Conservation (phyloP, 78 protist genomes). For the Carpediemonas membranifera region DNA sequence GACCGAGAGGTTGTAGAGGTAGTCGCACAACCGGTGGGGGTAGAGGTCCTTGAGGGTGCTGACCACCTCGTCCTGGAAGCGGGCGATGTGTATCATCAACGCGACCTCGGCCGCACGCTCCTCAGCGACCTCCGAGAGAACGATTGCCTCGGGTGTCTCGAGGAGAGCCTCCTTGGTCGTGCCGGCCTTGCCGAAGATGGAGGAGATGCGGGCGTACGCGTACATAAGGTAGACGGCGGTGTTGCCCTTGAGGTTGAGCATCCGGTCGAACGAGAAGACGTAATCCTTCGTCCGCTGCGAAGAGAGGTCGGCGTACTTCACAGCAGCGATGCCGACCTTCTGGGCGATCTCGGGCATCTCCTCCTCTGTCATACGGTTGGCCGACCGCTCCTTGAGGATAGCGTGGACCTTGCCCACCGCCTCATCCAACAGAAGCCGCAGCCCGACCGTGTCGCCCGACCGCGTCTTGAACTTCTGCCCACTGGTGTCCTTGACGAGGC, state of each 20-base stretch:
- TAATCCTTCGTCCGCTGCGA: slow-evolving; percentile 50
- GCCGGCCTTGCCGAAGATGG: slow-evolving; percentile 44
- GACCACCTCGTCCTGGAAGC: slow-evolving; percentile 21
- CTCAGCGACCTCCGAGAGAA: background rate
- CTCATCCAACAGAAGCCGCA: too few relatives aligned
- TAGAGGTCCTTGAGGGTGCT: slow-evolving; percentile 17
- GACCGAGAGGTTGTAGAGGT: slow-evolving; percentile 48
- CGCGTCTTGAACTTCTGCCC: slow-evolving; percentile 57
- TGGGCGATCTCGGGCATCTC: background rate
- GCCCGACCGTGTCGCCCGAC: too few relatives aligned
- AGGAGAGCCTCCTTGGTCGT: background rate
- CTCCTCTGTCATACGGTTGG: slow-evolving; percentile 9
- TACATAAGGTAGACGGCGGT: slow-evolving; percentile 69
- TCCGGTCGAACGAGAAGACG: slow-evolving; percentile 60
- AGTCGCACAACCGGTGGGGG: slow-evolving; percentile 63
- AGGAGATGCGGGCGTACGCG: slow-evolving; percentile 60
- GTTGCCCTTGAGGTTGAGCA: slow-evolving; percentile 61
- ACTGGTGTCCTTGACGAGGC: slow-evolving; percentile 54
- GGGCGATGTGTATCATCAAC: background rate
- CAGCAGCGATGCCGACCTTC: slow-evolving; percentile 46
- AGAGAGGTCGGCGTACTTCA: slow-evolving; percentile 51
- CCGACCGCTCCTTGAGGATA: background rate
- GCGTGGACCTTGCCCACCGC: slow-evolving; percentile 4
- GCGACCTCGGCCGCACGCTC: background rate
- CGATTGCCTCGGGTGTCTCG: too few relatives aligned